phyloP scores from a whole-genome alignment of 176 grass and related monocot species.

The Zoysia japonica region DNA sequence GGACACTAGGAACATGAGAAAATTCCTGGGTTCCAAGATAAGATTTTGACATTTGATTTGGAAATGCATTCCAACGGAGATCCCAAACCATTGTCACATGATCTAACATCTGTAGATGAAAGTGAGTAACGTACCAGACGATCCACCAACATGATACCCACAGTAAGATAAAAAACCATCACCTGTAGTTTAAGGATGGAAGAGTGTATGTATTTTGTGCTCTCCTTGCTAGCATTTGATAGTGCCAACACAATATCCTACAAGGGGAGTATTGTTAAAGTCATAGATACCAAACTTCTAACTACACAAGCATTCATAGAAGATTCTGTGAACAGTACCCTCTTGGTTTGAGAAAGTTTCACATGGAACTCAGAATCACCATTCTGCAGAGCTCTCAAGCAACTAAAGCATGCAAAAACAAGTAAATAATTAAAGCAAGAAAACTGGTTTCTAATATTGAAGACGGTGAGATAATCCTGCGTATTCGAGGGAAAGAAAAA shows the following conservation, averaged over 20 bases:
- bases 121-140: constrained; percentile 21
- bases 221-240: constrained; percentile 90
- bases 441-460: constrained; percentile 5
- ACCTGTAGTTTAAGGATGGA: constrained; percentile 85
- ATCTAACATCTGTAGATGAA: constrained; percentile 78
- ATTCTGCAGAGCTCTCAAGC: constrained; percentile 83
- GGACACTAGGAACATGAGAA: constrained; percentile 53
- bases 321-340: constrained; percentile 46
- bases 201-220: constrained; percentile 89
- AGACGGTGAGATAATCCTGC: background rate
- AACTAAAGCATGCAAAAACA: constrained; percentile 60
- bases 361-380: constrained; percentile 79
- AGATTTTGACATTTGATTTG: constrained; percentile 44
- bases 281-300: constrained; percentile 21
- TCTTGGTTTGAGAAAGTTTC: constrained; percentile 79
- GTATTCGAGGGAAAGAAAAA: too few relatives aligned
- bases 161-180: constrained; percentile 30
- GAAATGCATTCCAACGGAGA: constrained; percentile 63
- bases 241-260: constrained; percentile 82
- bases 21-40: constrained; percentile 32
- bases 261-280: constrained; percentile 23
- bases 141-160: constrained; percentile 33
- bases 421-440: constrained; percentile 18
- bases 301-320: constrained; percentile 3
- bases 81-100: constrained; percentile 80